These are phyloP conservation scores for Globisporangium cystogenes DNA, from an alignment of 352 stramenopile species.

Conservation along the genomic window DNA sequence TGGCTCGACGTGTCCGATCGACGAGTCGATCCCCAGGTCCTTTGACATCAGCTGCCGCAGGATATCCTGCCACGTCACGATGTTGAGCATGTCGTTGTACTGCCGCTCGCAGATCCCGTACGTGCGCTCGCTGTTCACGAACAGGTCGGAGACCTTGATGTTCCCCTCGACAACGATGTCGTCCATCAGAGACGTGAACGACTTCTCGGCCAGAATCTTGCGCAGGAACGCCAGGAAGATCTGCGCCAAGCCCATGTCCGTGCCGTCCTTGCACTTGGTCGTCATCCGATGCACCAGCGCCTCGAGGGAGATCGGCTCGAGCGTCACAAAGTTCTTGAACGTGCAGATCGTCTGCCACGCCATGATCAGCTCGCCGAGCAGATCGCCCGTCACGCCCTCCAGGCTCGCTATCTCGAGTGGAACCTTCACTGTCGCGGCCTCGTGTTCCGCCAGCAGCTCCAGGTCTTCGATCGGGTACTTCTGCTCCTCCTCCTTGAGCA, in stretches of 20 bases:
- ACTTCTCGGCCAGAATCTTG: slow-evolving; percentile 74
- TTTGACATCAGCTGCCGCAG: slow-evolving; percentile 80
- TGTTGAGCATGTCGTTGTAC: slow-evolving; percentile 68
- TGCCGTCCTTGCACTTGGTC: slow-evolving; percentile 33
- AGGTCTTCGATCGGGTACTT: slow-evolving; percentile 74
- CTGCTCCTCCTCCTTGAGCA: slow-evolving; percentile 47
- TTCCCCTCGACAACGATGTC: slow-evolving; percentile 78
- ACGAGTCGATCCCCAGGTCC: slow-evolving; percentile 65
- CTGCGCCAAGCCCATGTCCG: slow-evolving; percentile 37
- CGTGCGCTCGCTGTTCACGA: slow-evolving; percentile 58
- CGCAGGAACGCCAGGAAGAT: slow-evolving; percentile 74
- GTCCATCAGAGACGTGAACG: slow-evolving; percentile 67
- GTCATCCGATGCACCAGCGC: slow-evolving; percentile 48
- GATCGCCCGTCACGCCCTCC: slow-evolving; percentile 41
- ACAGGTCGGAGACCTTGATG: slow-evolving; percentile 76
- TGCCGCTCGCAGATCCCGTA: slow-evolving; percentile 72
- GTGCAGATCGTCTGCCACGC: slow-evolving; percentile 73
- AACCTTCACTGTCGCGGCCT: slow-evolving; percentile 21
- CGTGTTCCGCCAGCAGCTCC: slow-evolving; percentile 44
- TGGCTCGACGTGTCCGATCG: slow-evolving; percentile 64
- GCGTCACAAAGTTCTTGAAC: slow-evolving; percentile 61
- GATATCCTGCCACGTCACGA: slow-evolving; percentile 83
- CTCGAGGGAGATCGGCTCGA: slow-evolving; percentile 61
- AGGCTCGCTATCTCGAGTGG: slow-evolving; percentile 32
- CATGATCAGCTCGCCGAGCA: slow-evolving; percentile 77